These are phyloP conservation scores for Bacidia gigantensis DNA, from an alignment of 495 filamentous ascomycete genomes.

Conservation along the genomic window DNA sequence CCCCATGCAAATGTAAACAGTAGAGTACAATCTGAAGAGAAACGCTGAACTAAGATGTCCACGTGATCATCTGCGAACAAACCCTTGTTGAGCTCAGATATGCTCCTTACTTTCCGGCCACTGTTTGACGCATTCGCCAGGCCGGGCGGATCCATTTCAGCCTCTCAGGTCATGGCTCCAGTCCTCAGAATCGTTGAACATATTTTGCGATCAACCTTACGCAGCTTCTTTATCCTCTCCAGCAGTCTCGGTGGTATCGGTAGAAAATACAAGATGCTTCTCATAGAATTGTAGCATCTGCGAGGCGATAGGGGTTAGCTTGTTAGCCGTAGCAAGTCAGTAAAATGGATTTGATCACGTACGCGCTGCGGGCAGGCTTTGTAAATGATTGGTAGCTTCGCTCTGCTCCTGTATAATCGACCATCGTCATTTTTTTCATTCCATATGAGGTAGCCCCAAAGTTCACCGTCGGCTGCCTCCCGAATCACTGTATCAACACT, in stretches of 20 bases:
- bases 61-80: no score
- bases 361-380: slow-evolving; percentile 16
- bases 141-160: no score
- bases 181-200: no score
- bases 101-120: no score
- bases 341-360: no score
- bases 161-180: no score
- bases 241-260: neutral
- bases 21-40: neutral
- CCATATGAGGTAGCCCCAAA: slow-evolving; percentile 43
- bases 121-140: no score
- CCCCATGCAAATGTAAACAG: no score
- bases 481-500: slow-evolving; percentile 44
- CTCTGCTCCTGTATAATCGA: slow-evolving; percentile 18
- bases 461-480: slow-evolving; percentile 24
- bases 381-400: slow-evolving; percentile 14
- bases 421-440: slow-evolving; percentile 28
- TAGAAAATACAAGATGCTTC: slow-evolving; percentile 16
- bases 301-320: neutral
- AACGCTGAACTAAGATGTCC: neutral
- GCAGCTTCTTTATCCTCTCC: neutral
- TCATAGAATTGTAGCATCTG: slow-evolving; percentile 27
- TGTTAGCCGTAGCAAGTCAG: neutral
- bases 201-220: neutral
- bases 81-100: no score